Base-by-base conservation (phyloP, 2,329 filamentous ascomycete species). In the Passalora sequoiae region DNA sequence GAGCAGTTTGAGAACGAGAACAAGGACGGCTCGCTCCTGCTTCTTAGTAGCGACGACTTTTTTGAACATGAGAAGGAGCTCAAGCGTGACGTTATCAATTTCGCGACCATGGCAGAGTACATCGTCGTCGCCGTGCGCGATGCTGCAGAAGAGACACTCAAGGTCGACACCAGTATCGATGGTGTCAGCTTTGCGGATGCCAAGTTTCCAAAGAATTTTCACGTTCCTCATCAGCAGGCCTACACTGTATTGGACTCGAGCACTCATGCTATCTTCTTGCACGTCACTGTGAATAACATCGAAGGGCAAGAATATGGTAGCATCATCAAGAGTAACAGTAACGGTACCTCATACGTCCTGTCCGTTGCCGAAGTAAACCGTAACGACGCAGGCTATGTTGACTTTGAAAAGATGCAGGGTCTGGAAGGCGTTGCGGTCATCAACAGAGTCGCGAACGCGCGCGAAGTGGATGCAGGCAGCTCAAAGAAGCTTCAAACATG, bases 251-350 rank as follows among this genome's bases (percentile, higher is more conserved):
- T 98, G 21, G 89, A 96, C 63, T 96, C 89, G 66, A 92, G 88
- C 1, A 95, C 89, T 0, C 91, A 97, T 65, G 86, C 92, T 1
- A 77, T 98, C 46, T 97, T 97, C 68, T 69, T 98, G 45, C 94
- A 97, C 60, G 91, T 97, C 35, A 89, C 85, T 1, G 86, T 87
- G 29, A 83, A 85, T 57, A 76, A 75, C 29, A 70, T 71, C 3
- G 63, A 72, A 38, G 83, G 80, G 13, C 78, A 77, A 38, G 78
- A 84, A 47, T 89, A 86, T 57, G 92, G 92, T 27, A 84, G 84
- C 17, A 87, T 98, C 56, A 80, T 98, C 67, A 98, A 97, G 77
- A 96, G 89, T 61, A 98, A 98, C 70, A 96, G 89, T 58, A 97
- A 98, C 61, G 92, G 92, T 41, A 98, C 92, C 1, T 92, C 86